A percentile compares a stretch with the other conserved stretches of the same genome.
phyloP scores from a whole-genome alignment of 371 early-diverging fungal species.

The Dinochytrium kinnereticum region DNA sequence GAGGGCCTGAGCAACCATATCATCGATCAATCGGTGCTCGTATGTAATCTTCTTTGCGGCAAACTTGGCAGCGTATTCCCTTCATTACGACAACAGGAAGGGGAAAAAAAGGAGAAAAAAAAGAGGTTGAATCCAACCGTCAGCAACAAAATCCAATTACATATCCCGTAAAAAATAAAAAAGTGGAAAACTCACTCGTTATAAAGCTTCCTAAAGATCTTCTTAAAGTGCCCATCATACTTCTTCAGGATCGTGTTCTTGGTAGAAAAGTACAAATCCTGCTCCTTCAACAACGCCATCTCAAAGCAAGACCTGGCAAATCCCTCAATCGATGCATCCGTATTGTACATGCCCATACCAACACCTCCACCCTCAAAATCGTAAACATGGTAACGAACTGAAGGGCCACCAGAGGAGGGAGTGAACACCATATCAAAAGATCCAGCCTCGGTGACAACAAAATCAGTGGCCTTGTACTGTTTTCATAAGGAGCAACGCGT shows the following conservation, averaged over 20 bases:
- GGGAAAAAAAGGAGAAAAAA: too few species aligned
- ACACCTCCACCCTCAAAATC: constrained; percentile 80
- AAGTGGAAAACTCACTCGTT: constrained; percentile 61
- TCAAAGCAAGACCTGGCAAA: constrained; percentile 96
- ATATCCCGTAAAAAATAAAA: neutral
- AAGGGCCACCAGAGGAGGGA: constrained; percentile 76
- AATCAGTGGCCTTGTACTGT: constrained; percentile 96
- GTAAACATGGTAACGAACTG: constrained; percentile 69
- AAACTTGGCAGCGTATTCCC: constrained; percentile 40
- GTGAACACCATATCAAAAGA: constrained; percentile 88
- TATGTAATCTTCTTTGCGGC: constrained; percentile 85
- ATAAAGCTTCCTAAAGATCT: constrained; percentile 92
- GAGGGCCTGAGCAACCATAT: constrained; percentile 97
- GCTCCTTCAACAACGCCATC: constrained; percentile 82
- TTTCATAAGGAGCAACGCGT: too few species aligned
- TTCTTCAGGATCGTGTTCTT: constrained; percentile 97
- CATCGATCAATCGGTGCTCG: constrained; percentile 96
- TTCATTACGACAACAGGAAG: too few species aligned
- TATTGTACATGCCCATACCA: constrained; percentile 95
- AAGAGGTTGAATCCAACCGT: too few species aligned
- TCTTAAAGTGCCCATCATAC: constrained; percentile 98
- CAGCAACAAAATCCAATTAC: neutral
- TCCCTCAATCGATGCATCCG: constrained; percentile 76
- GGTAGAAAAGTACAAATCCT: constrained; percentile 93
- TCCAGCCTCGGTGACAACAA: constrained; percentile 87